Percentiles rank a stretch among this genome's conserved stretches.
Conservation (phyloP, 371 early-diverging fungal species). For the Mucor velutinosus region DNA sequence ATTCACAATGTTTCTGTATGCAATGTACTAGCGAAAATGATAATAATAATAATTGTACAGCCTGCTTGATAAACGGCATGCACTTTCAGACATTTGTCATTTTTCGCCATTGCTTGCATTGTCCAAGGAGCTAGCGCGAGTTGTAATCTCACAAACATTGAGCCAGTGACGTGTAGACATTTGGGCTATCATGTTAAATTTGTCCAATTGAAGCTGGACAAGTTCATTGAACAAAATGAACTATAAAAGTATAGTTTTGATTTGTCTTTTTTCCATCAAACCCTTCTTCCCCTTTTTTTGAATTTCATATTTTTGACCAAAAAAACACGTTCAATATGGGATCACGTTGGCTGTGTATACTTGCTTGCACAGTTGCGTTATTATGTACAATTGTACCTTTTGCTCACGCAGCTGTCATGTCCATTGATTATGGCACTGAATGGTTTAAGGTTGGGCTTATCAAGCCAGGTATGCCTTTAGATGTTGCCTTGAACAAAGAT, state of each 20-base stretch:
- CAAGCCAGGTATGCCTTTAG: constrained; percentile 88
- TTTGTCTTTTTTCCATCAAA: background rate
- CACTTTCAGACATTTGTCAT: background rate
- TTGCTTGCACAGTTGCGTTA: constrained; percentile 22
- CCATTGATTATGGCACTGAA: constrained; percentile 95
- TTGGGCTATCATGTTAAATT: background rate
- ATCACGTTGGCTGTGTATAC: constrained; percentile 28
- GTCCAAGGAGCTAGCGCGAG: background rate
- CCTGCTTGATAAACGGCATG: too few species aligned
- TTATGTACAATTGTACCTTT: constrained; percentile 16
- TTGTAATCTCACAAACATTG: background rate
- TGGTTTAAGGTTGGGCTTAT: constrained; percentile 96
- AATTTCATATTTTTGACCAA: background rate
- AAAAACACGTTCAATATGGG: constrained; percentile 10
- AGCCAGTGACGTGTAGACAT: constrained; percentile 3
- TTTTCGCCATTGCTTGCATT: background rate
- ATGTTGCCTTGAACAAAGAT: constrained; percentile 93
- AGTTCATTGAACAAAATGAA: constrained; percentile 11
- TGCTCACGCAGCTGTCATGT: constrained; percentile 76
- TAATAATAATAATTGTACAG: too few species aligned
- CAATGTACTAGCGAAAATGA: too few species aligned
- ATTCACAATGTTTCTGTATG: too few species aligned
- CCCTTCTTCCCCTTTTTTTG: background rate
- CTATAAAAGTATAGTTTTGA: background rate
- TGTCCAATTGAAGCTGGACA: constrained; percentile 28